Evolutionary conservation across 441 rosid species (phyloP).

Genomic region (Cnidoscolus chayamansa): DNA sequence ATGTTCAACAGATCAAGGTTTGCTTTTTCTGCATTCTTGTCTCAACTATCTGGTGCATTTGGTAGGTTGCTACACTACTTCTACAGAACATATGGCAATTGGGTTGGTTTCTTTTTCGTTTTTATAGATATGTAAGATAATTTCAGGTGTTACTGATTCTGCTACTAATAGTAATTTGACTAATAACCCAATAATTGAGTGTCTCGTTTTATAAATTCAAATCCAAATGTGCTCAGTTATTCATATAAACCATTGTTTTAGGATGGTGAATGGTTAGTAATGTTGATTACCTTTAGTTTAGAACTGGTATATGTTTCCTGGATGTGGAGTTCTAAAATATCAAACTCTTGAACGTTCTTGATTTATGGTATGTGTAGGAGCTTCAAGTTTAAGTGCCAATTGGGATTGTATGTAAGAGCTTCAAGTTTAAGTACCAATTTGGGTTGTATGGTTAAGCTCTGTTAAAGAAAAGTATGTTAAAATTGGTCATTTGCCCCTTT

Average conservation of each 20-base stretch:
- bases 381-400: not conserved
- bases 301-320: no score
- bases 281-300: not conserved
- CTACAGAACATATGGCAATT: no score
- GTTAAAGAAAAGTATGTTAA: not conserved
- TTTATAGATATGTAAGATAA: no score
- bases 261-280: not conserved
- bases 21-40: slow-evolving; percentile 7
- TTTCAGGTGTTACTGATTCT: no score
- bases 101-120: no score
- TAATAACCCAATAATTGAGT: no score
- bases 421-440: not conserved
- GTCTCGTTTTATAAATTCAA: no score
- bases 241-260: not conserved
- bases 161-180: no score
- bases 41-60: not conserved
- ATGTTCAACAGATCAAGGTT: slow-evolving; percentile 58
- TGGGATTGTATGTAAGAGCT: not conserved
- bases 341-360: no score
- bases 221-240: not conserved
- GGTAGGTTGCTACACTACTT: no score
- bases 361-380: not conserved
- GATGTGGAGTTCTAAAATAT: no score
- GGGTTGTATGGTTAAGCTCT: not conserved
- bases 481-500: not conserved